A percentile compares a stretch with the other conserved stretches of the same genome.
phyloP scores from a whole-genome alignment of 148 eudicot genomes.

The Rhododendron simsii region DNA sequence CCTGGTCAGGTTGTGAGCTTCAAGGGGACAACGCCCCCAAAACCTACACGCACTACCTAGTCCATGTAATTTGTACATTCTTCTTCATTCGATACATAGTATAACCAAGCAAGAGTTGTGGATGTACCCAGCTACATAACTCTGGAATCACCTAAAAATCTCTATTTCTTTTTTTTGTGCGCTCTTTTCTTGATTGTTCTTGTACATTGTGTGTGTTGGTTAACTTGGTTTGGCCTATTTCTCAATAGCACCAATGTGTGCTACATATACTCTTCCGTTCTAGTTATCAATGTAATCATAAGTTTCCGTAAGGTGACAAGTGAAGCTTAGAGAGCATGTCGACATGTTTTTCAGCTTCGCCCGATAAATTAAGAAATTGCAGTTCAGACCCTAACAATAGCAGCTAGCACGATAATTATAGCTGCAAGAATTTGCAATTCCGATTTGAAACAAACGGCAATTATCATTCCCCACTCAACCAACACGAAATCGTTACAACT shows the following conservation, averaged over 20 bases:
- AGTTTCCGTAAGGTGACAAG: neutral
- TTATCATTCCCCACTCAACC: neutral
- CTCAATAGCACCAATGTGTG: neutral
- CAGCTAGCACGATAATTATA: neutral
- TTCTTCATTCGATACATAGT: neutral
- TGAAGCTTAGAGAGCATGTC: neutral
- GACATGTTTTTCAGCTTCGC: neutral
- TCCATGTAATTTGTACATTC: neutral
- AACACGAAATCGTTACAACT: neutral
- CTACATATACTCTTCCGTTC: neutral
- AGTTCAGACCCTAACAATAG: neutral
- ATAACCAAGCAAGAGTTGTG: neutral
- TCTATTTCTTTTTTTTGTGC: neutral
- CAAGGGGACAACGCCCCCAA: neutral
- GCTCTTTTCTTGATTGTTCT: neutral
- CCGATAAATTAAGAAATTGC: neutral
- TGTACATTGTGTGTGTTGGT: neutral
- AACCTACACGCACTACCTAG: neutral
- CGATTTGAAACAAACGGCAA: neutral
- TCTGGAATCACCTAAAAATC: neutral
- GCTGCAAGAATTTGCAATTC: neutral
- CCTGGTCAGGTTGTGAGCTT: neutral
- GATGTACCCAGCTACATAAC: neutral
- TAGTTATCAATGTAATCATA: neutral
- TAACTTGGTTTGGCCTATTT: neutral